Evolutionary conservation across 2,329 filamentous ascomycete genomes (phyloP).

Genomic region (Colletotrichum sojae): DNA sequence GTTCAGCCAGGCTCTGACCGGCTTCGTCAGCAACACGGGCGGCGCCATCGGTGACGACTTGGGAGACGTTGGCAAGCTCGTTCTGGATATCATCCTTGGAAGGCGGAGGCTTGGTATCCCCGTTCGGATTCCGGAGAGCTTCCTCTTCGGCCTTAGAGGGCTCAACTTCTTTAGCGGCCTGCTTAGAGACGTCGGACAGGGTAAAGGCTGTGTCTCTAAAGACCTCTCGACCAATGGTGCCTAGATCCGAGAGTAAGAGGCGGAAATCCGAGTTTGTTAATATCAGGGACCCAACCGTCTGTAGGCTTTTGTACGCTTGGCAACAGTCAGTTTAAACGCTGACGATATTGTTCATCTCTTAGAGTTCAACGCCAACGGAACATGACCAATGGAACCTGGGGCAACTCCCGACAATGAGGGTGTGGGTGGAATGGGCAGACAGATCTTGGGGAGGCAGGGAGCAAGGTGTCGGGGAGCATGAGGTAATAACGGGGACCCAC

Average conservation of each 20-base stretch:
- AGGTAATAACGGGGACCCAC: conserved; percentile 56
- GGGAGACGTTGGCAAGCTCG: conserved; percentile 68
- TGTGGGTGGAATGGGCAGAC: background rate
- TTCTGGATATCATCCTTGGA: conserved; percentile 76
- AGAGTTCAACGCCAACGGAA: background rate
- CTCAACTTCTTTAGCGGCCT: conserved; percentile 81
- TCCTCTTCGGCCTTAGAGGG: conserved; percentile 74
- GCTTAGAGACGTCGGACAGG: conserved; percentile 80
- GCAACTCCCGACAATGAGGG: background rate
- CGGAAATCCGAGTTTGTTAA: conserved; percentile 93
- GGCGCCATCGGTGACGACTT: conserved; percentile 67
- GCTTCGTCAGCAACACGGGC: conserved; percentile 71
- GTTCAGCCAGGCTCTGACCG: conserved; percentile 79
- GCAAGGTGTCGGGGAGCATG: background rate
- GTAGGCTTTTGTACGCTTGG: conserved; percentile 83
- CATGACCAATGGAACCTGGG: conserved; percentile 5
- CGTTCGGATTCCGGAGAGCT: conserved; percentile 59
- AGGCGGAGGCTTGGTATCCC: conserved; percentile 52
- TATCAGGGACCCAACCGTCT: conserved; percentile 86
- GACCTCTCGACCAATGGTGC: conserved; percentile 84
- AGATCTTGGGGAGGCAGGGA: background rate
- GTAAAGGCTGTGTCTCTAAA: conserved; percentile 89
- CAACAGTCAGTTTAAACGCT: conserved; percentile 43
- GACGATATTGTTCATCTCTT: conserved; percentile 10
- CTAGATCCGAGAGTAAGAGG: conserved; percentile 85